phyloP scores from a whole-genome alignment of 805 yeast genomes.

The Candida odintsovae region DNA sequence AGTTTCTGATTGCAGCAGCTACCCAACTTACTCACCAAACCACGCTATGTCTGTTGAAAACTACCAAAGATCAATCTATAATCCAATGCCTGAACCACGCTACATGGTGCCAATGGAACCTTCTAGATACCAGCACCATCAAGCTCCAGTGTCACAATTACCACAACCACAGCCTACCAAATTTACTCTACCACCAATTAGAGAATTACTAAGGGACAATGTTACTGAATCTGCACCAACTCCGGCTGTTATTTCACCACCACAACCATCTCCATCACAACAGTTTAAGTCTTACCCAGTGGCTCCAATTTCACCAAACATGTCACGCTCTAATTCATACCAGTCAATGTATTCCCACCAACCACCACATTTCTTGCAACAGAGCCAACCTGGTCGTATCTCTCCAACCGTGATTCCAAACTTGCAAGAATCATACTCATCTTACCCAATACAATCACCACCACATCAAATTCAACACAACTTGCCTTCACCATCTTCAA shows the following conservation, averaged over 20 bases:
- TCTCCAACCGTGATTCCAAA: not conserved
- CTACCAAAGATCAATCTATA: not conserved
- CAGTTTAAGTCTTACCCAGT: constrained; percentile 17
- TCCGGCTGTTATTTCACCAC: not conserved
- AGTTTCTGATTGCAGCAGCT: not conserved
- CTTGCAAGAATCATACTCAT: not conserved
- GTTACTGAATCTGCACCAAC: not conserved
- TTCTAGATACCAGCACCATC: not conserved
- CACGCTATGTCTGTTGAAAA: not conserved
- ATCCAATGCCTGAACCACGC: not conserved
- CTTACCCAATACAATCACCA: not conserved
- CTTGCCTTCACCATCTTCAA: constrained; percentile 2
- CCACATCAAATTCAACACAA: constrained; percentile 1
- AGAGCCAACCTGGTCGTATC: constrained; percentile 1
- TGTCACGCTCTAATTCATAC: constrained; percentile 9
- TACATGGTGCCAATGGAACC: constrained; percentile 1
- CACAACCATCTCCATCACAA: constrained; percentile 13
- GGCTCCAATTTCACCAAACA: constrained; percentile 9
- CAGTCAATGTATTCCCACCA: constrained; percentile 1
- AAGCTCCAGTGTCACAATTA: not conserved
- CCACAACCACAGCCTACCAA: not conserved
- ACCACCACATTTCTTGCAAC: not conserved
- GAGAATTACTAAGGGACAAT: not conserved
- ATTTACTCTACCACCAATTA: constrained; percentile 2
- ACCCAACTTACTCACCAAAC: not conserved